These are phyloP conservation scores for Rosa persica DNA, from an alignment of 306 rosid species.

Conservation along the genomic window DNA sequence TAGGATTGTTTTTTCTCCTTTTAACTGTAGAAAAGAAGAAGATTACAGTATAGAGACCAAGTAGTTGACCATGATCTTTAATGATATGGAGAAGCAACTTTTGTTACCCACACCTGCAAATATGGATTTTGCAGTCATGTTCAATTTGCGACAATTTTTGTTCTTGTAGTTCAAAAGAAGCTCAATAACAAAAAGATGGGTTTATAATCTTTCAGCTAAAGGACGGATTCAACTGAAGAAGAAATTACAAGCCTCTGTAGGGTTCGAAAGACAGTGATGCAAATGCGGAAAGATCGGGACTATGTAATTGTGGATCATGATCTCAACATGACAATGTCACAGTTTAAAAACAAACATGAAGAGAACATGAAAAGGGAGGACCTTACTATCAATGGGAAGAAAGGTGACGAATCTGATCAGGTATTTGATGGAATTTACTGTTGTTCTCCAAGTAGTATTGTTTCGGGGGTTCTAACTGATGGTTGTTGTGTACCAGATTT, in stretches of 20 bases:
- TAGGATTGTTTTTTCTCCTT: no score
- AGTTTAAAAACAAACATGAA: conserved; percentile 42
- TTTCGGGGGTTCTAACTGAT: neutral
- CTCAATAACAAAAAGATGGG: no score
- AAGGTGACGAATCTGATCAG: neutral
- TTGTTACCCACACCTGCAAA: neutral
- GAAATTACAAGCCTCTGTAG: conserved; percentile 43
- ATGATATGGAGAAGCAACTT: neutral
- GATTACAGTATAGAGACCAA: no score
- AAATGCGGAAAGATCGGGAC: conserved; percentile 61
- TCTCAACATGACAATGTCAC: conserved; percentile 49
- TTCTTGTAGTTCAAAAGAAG: no score
- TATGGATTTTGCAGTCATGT: no score
- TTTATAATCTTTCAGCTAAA: neutral
- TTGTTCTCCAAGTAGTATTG: neutral
- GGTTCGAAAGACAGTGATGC: conserved; percentile 58
- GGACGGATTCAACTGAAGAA: conserved; percentile 58
- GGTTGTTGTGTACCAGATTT: conserved; percentile 46
- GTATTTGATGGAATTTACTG: neutral
- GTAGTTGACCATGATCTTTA: no score
- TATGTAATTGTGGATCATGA: conserved; percentile 60
- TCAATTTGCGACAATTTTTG: no score
- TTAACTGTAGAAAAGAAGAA: no score
- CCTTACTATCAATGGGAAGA: no score
- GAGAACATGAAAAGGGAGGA: conserved; percentile 49